Evolutionary conservation across 208 protist species (phyloP), one percentile per base, ranked within the genome.

Genomic region (Trypanosoma cruzi): DNA sequence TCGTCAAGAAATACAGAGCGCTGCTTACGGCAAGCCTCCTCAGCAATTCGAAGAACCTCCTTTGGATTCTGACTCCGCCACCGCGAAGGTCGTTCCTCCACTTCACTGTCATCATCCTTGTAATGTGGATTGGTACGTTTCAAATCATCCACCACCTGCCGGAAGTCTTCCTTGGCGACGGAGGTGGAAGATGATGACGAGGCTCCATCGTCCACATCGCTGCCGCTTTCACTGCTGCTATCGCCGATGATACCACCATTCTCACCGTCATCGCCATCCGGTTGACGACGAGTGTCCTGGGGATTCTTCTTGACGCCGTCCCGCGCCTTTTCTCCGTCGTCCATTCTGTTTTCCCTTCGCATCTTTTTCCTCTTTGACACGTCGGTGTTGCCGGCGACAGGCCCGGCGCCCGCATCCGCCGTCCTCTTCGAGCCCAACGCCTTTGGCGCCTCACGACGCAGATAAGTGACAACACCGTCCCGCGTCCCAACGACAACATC

Each of bases 1-100:
- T 95, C 89, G 59, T 95, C 86, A 31, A 95, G 83, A 62, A 86
- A 95, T 10, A 78, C 78, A 11, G 85, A 91, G 13, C 67, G 52
- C 8, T 66, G 69, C n/a, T 57, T 59, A 29, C 50, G 53, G 28
- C 46, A 44, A 24, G 8, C 72, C 14, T 77, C 59, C 65, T 83
- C 71, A 2, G 76, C 79, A 20, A 65, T 60, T 26, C 68, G 71
- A 13, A 91, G 63, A 2, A 79, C 85, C 6, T 69, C 49, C 48
- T 53, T 46, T 20, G 75, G 74, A 57, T 90, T 78, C 13, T 74
- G 72, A 24, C 71, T 53, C 26, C 88, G 85, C 86, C 85, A 92
- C 40, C 81, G 79, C 46, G 88, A 92, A 3, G 84, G 75, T 37
- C 88, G 77, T 29, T 84, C 80, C 40, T 68, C 37, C 20, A n/a